These are phyloP conservation scores for Termitomyces bulborhizus DNA, from an alignment of 768 basidiomycete species.

Conservation along the genomic window DNA sequence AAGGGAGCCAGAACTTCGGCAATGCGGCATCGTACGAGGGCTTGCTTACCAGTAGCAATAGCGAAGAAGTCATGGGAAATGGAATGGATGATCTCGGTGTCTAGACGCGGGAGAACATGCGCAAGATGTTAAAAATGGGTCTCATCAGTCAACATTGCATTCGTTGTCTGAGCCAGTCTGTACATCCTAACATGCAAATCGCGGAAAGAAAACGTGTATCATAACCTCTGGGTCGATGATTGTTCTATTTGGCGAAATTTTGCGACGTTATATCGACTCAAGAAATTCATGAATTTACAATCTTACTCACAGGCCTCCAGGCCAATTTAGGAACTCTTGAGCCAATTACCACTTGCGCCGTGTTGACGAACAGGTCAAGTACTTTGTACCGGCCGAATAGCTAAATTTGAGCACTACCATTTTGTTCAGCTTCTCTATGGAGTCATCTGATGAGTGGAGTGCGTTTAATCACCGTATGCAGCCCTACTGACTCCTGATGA, in stretches of 20 bases:
- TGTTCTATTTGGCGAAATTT: background rate
- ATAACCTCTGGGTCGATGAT: background rate
- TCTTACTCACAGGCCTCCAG: too few relatives aligned
- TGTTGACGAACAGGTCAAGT: background rate
- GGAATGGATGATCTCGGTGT: slow-evolving; percentile 26
- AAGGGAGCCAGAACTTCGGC: slow-evolving; percentile 30
- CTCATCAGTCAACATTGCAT: too few relatives aligned
- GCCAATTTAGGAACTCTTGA: background rate
- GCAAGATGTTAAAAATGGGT: slow-evolving; percentile 26
- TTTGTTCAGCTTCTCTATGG: background rate
- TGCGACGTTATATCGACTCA: background rate
- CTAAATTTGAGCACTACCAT: background rate
- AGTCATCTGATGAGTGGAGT: background rate
- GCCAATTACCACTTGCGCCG: background rate
- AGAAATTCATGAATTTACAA: background rate
- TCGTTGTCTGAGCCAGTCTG: slow-evolving; percentile 14
- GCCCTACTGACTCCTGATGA: background rate
- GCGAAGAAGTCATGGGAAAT: slow-evolving; percentile 33
- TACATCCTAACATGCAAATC: background rate
- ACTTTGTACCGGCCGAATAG: background rate
- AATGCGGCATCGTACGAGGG: slow-evolving; percentile 25
- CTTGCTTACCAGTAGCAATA: slow-evolving; percentile 30
- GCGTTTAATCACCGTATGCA: background rate
- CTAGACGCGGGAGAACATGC: slow-evolving; percentile 19
- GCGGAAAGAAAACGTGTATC: background rate